Evolutionary conservation across 208 protist genomes (phyloP).

Genomic region (Trypanosoma boissoni): DNA sequence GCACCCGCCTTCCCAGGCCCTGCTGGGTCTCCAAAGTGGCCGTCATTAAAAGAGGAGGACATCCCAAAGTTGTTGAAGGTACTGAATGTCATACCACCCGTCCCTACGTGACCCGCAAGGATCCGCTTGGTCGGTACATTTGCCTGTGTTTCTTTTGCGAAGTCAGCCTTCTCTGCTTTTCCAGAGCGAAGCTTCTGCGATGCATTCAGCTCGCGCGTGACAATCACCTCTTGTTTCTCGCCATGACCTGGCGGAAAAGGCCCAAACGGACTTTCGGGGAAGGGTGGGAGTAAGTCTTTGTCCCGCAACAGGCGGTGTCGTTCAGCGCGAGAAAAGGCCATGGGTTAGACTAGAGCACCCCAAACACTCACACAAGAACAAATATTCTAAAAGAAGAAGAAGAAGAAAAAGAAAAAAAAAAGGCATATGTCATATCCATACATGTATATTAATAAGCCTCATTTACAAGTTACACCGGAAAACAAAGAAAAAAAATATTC

Average conservation of each 20-base stretch:
- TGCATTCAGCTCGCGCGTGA: slow-evolving; percentile 26
- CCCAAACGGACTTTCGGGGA: slow-evolving; percentile 84
- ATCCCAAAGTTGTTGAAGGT: slow-evolving; percentile 63
- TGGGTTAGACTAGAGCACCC: slow-evolving; percentile 14
- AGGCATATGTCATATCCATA: too few relatives aligned
- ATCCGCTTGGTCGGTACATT: slow-evolving; percentile 24
- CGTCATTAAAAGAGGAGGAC: slow-evolving; percentile 42
- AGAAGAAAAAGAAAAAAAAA: slow-evolving; percentile 6
- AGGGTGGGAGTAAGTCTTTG: slow-evolving; percentile 58
- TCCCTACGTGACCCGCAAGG: slow-evolving; percentile 75
- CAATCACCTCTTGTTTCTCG: slow-evolving; percentile 30
- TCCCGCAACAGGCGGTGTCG: slow-evolving; percentile 62
- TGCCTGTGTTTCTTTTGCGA: background rate
- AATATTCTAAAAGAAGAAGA: background rate
- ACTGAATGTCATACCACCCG: slow-evolving; percentile 79
- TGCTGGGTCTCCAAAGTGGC: slow-evolving; percentile 69
- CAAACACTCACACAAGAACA: background rate
- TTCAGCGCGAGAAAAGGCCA: slow-evolving; percentile 56
- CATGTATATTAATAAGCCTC: too few relatives aligned
- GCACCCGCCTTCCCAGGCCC: slow-evolving; percentile 75
- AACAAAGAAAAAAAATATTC: background rate
- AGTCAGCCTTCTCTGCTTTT: slow-evolving; percentile 11
- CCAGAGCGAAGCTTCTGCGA: background rate
- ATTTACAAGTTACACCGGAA: too few relatives aligned
- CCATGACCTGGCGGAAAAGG: slow-evolving; percentile 59